phyloP scores from a whole-genome alignment of 257 asterid genomes.

The Scutellaria minor region DNA sequence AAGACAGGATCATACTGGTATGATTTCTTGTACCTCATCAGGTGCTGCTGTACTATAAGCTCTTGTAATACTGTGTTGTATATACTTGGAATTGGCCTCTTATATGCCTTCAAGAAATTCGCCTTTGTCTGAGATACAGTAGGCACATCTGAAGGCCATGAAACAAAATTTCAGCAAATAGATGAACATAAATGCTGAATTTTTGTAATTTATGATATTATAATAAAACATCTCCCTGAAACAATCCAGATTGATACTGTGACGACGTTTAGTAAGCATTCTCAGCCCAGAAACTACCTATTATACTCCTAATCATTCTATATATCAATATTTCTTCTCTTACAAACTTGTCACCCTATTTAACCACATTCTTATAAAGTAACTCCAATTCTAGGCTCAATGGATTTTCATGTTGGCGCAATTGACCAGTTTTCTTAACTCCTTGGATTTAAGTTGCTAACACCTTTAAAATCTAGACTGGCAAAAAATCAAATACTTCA shows the following conservation, averaged over 20 bases:
- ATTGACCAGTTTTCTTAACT: not conserved
- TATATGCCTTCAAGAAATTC: conserved; percentile 83
- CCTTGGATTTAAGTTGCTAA: not conserved
- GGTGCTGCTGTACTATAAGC: conserved; percentile 92
- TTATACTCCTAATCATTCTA: no score
- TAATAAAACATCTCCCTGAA: no score
- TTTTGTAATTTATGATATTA: no score
- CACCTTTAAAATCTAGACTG: not conserved
- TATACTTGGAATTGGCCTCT: conserved; percentile 89
- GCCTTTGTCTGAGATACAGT: conserved; percentile 81
- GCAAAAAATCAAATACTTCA: not conserved
- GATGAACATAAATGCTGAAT: no score
- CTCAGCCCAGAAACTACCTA: no score
- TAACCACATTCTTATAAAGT: conserved; percentile 12
- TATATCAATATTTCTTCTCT: no score
- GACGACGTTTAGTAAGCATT: no score
- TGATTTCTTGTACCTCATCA: conserved; percentile 81
- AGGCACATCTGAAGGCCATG: conserved; percentile 68
- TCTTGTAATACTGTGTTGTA: conserved; percentile 86
- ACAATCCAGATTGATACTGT: no score
- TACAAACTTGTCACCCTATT: not conserved
- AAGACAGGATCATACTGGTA: conserved; percentile 83
- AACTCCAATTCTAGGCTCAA: not conserved
- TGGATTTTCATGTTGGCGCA: not conserved
- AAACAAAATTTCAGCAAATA: conserved; percentile 30